Conservation (phyloP, 2,329 filamentous ascomycete species). For the Aspergillus sergii region DNA sequence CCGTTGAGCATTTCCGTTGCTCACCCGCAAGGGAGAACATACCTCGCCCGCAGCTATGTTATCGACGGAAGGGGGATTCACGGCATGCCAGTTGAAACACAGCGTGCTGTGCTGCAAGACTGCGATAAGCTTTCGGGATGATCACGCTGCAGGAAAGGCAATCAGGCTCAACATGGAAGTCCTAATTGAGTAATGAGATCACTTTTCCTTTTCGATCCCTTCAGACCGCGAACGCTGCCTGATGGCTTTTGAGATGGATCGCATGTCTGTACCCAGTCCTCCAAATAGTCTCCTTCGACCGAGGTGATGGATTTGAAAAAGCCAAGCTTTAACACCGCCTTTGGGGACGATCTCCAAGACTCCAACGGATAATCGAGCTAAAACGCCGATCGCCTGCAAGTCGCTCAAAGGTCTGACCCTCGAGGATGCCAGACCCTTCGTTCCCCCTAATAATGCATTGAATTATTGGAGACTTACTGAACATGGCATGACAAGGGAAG, state of each 20-base stretch:
- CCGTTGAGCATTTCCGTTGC: background rate
- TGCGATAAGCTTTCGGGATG: background rate
- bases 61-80: background rate
- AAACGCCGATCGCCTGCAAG: conserved; percentile 9
- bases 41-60: background rate
- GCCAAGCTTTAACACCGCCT: background rate
- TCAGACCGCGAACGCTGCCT: background rate
- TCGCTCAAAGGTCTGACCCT: conserved; percentile 1
- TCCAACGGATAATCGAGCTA: background rate
- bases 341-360: conserved; percentile 3
- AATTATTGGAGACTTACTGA: background rate
- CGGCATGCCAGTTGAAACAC: background rate
- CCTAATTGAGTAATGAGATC: too few species aligned
- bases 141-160: background rate
- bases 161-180: too few species aligned
- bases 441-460: background rate
- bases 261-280: background rate
- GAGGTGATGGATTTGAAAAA: background rate
- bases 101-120: background rate
- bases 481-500: background rate
- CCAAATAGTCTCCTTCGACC: background rate
- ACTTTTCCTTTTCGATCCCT: background rate
- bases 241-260: background rate
- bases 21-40: background rate
- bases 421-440: background rate